phyloP scores from a whole-genome alignment of 1,284 basidiomycete species.

The Ganoderma lingzhi region DNA sequence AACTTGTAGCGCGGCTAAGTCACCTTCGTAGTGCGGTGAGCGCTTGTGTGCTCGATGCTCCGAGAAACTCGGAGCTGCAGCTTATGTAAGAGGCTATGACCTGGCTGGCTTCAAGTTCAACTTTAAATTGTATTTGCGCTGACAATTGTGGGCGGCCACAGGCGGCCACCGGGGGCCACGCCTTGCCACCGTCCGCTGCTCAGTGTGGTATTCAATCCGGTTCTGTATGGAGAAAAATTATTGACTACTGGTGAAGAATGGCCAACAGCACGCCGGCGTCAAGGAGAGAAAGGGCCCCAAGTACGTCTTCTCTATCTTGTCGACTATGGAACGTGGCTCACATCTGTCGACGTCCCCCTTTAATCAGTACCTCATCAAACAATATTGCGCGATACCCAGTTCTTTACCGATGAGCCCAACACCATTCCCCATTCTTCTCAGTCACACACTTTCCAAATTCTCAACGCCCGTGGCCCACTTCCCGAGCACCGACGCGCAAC shows the following conservation, averaged over 20 bases:
- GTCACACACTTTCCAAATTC: conserved; percentile 5
- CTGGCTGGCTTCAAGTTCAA: not conserved
- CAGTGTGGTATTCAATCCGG: not conserved
- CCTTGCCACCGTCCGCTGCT: not conserved
- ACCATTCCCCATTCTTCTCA: conserved; percentile 5
- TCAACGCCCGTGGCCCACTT: not conserved
- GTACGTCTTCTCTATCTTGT: not conserved
- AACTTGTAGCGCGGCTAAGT: too few relatives aligned
- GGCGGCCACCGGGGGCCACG: too few relatives aligned
- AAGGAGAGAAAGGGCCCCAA: conserved; percentile 10
- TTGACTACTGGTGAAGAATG: not conserved
- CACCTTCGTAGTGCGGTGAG: too few relatives aligned
- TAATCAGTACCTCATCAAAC: conserved; percentile 10
- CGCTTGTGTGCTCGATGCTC: not conserved
- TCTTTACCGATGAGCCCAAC: conserved; percentile 18
- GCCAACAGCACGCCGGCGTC: not conserved
- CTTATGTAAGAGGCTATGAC: not conserved
- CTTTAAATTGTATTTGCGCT: too few relatives aligned
- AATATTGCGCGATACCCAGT: conserved; percentile 13
- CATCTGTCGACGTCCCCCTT: not conserved
- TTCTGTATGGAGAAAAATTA: not conserved
- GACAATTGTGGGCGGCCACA: too few relatives aligned
- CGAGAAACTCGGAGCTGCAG: not conserved
- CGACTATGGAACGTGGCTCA: not conserved
- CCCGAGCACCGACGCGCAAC: conserved; percentile 14